These are phyloP conservation scores for Stachybotrys echinatus DNA, from an alignment of 2,329 filamentous ascomycete species.

Conservation along the genomic window DNA sequence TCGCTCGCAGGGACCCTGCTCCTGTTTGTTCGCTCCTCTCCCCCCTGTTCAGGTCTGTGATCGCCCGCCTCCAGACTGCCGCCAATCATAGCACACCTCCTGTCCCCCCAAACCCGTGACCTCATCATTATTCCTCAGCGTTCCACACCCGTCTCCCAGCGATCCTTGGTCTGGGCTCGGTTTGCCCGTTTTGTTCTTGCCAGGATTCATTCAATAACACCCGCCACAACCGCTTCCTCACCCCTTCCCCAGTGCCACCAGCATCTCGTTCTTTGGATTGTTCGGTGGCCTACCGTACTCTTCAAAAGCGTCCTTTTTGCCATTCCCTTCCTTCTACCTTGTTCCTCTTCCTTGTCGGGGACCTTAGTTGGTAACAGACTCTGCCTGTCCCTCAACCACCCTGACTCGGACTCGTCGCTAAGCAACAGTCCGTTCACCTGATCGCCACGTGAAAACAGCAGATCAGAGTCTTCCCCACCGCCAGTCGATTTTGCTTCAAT, in stretches of 20 bases:
- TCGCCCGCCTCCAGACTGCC: not conserved
- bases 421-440: not conserved
- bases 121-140: conserved; percentile 2
- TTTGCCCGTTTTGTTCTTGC: not conserved
- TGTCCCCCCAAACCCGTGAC: conserved; percentile 3
- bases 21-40: not conserved
- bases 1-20: not conserved
- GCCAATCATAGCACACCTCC: not conserved
- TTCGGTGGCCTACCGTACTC: not conserved
- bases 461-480: not conserved
- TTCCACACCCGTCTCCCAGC: not conserved
- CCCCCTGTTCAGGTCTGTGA: conserved; percentile 3
- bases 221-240: not conserved
- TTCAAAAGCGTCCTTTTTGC: not conserved
- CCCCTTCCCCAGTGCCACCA: not conserved
- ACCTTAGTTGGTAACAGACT: not conserved
- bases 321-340: not conserved
- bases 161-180: not conserved
- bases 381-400: not conserved
- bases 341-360: not conserved
- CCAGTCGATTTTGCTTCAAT: conserved; percentile 13
- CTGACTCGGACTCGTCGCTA: not conserved
- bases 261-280: not conserved
- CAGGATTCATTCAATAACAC: not conserved
- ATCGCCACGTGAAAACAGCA: not conserved